A percentile compares a stretch with the other conserved stretches of the same genome.
Evolutionary conservation across 305 asterid genomes (phyloP).

Genomic region (Rubia peregrina): DNA sequence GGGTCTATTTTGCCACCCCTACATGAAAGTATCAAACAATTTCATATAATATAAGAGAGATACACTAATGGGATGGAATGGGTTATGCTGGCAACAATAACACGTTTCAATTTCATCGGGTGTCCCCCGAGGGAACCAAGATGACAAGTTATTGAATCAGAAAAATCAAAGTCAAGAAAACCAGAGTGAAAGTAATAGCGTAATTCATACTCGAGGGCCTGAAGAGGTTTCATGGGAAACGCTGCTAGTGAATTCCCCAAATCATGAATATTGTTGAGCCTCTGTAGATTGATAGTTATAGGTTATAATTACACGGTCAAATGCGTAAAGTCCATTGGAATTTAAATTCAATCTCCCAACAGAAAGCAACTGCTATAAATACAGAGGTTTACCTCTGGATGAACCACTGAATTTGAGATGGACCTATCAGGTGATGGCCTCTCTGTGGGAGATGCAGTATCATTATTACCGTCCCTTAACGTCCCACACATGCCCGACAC

Average conservation of each 20-base stretch:
- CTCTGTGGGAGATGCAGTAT: constrained; percentile 37
- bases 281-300: constrained; percentile 33
- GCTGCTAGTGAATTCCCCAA: constrained; percentile 70
- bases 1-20: no score
- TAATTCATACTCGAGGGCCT: constrained; percentile 70
- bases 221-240: constrained; percentile 85
- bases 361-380: constrained; percentile 4
- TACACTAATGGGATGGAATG: background rate
- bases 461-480: constrained; percentile 34
- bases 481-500: constrained; percentile 38
- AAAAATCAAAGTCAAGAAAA: constrained; percentile 1
- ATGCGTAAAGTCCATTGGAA: background rate
- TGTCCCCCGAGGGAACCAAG: background rate
- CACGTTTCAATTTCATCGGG: background rate
- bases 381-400: constrained; percentile 38
- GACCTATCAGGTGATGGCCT: constrained; percentile 31
- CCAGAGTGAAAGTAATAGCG: constrained; percentile 5
- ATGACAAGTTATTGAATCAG: background rate
- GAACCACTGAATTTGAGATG: constrained; percentile 33
- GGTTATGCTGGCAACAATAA: background rate
- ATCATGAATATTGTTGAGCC: constrained; percentile 47
- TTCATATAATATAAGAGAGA: background rate
- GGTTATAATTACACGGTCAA: constrained; percentile 18
- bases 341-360: background rate
- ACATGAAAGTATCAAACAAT: background rate